Evolutionary conservation across 108 stramenopile genomes (phyloP).

Genomic region (Chaetoceros tenuissimus): DNA sequence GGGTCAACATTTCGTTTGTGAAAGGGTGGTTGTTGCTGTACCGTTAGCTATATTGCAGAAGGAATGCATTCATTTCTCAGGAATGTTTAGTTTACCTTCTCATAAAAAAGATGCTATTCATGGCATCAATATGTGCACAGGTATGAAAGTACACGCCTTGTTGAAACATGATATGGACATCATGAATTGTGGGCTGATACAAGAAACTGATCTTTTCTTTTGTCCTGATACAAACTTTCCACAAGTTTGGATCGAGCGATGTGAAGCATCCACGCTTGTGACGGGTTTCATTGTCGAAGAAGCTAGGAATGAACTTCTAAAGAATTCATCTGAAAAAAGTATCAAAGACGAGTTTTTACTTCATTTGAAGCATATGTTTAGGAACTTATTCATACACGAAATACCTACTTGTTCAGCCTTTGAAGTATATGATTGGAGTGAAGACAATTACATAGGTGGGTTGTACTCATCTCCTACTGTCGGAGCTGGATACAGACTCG

Average conservation of each 20-base stretch:
- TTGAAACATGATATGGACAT: slow-evolving; percentile 19
- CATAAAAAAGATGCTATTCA: slow-evolving; percentile 14
- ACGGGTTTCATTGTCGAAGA: slow-evolving; percentile 21
- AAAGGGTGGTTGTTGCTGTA: slow-evolving; percentile 17
- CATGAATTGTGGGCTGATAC: neutral
- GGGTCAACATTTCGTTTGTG: slow-evolving; percentile 6
- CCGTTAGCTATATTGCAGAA: slow-evolving; percentile 15
- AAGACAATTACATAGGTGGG: slow-evolving; percentile 15
- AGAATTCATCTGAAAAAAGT: neutral
- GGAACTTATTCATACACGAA: neutral
- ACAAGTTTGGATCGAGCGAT: slow-evolving; percentile 25
- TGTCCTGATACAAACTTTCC: slow-evolving; percentile 21
- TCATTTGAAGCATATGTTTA: slow-evolving; percentile 12
- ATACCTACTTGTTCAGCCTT: slow-evolving; percentile 23
- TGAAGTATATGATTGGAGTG: slow-evolving; percentile 29
- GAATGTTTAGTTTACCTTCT: slow-evolving; percentile 7
- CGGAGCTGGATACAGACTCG: slow-evolving; percentile 1
- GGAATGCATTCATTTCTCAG: slow-evolving; percentile 8
- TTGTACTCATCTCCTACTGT: slow-evolving; percentile 32
- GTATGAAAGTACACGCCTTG: slow-evolving; percentile 25
- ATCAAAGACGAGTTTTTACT: slow-evolving; percentile 1
- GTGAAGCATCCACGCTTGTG: slow-evolving; percentile 14
- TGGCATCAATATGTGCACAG: slow-evolving; percentile 19
- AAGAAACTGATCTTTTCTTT: slow-evolving; percentile 18
- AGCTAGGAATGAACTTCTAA: slow-evolving; percentile 4